Percentiles rank a stretch among this genome's conserved stretches.
These are phyloP conservation scores for Trichophyton schoenleinii DNA, from an alignment of 2,329 filamentous ascomycete species.

Conservation along the genomic window DNA sequence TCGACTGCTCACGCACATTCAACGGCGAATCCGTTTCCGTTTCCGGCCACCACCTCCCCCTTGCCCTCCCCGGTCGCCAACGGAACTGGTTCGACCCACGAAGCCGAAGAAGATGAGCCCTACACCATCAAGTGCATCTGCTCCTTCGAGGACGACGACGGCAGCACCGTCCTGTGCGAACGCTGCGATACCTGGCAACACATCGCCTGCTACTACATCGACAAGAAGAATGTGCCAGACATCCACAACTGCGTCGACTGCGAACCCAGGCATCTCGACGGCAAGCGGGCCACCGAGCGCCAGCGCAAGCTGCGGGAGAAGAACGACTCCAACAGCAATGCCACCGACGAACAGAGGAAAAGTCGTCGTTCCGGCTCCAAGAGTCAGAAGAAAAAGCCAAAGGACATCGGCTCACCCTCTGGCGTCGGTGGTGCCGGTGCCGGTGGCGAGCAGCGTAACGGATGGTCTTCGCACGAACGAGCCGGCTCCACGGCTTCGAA, in stretches of 20 bases:
- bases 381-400: slow-evolving; percentile 76
- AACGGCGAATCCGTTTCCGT: slow-evolving; percentile 33
- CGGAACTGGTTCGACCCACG: slow-evolving; percentile 27
- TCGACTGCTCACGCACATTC: slow-evolving; percentile 38
- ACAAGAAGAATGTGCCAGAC: slow-evolving; percentile 53
- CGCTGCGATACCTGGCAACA: slow-evolving; percentile 96
- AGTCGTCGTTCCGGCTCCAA: slow-evolving; percentile 63
- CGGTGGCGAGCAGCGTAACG: slow-evolving; percentile 47
- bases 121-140: slow-evolving; percentile 99
- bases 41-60: slow-evolving; percentile 30
- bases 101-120: slow-evolving; percentile 34
- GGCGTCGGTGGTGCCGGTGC: slow-evolving; percentile 24
- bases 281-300: slow-evolving; percentile 60
- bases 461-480: slow-evolving; percentile 45
- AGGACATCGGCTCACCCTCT: slow-evolving; percentile 23
- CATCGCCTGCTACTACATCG: slow-evolving; percentile 89
- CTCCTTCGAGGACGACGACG: slow-evolving; percentile 85
- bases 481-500: slow-evolving; percentile 42
- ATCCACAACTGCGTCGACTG: slow-evolving; percentile 85
- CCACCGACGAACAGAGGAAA: slow-evolving; percentile 49
- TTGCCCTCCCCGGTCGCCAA: slow-evolving; percentile 32
- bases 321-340: slow-evolving; percentile 32
- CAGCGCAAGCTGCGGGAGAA: slow-evolving; percentile 50
- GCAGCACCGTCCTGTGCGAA: slow-evolving; percentile 94
- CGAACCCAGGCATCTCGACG: slow-evolving; percentile 62